Percentiles rank a stretch among this genome's conserved stretches.
phyloP scores from a whole-genome alignment of 768 basidiomycete species.

The Lactarius psammicola region DNA sequence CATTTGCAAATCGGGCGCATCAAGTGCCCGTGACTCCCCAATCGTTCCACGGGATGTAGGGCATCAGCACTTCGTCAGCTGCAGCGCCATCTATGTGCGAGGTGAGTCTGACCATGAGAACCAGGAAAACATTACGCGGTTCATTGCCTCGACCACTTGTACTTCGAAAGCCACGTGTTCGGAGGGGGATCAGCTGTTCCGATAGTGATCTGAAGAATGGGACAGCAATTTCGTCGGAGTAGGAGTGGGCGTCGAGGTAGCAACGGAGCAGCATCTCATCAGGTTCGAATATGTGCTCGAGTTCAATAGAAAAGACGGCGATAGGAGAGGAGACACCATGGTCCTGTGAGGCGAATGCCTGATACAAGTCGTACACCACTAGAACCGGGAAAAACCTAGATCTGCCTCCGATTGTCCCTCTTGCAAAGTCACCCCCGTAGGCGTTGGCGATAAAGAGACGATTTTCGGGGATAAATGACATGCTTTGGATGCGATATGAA shows the following conservation, averaged over 20 bases:
- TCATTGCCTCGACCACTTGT: no score
- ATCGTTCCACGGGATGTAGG: constrained; percentile 16
- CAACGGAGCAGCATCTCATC: no score
- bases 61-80: neutral
- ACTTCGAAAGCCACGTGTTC: no score
- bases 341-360: neutral
- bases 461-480: constrained; percentile 1
- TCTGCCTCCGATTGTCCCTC: neutral
- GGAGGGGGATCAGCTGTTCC: constrained; percentile 12
- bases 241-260: constrained; percentile 11
- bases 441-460: constrained; percentile 2
- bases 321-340: neutral
- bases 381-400: neutral
- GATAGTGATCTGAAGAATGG: constrained; percentile 10
- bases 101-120: constrained; percentile 5
- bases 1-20: no score
- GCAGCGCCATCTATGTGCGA: neutral
- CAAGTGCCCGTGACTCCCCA: constrained; percentile 8
- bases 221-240: constrained; percentile 3
- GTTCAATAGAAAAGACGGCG: constrained; percentile 1
- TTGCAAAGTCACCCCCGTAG: neutral
- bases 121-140: no score
- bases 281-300: no score
- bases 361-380: neutral
- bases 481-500: neutral